Conservation (phyloP, 2,329 filamentous ascomycete species). For the Scopulariopsis brevicaulis region DNA sequence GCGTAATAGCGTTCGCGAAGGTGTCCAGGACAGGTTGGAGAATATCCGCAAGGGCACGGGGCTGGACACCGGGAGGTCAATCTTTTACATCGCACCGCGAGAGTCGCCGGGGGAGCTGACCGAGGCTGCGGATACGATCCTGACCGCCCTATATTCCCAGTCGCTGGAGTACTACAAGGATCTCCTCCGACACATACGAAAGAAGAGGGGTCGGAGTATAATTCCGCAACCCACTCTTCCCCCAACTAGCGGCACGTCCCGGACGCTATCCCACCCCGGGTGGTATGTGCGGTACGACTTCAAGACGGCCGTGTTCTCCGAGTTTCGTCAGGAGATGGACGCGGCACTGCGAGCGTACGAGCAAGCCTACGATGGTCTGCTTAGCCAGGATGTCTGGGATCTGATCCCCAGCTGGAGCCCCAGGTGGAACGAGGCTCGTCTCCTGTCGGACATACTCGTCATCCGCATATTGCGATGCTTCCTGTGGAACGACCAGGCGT, state of each 20-base stretch:
- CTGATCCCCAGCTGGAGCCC: conserved; percentile 83
- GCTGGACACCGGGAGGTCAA: conserved; percentile 63
- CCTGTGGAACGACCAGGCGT: conserved; percentile 69
- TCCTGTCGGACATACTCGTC: conserved; percentile 70
- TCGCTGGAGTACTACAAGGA: conserved; percentile 89
- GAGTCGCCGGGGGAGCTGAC: conserved; percentile 60
- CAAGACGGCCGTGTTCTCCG: conserved; percentile 81
- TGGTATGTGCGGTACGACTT: conserved; percentile 96
- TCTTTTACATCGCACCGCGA: conserved; percentile 74
- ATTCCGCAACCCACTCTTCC: conserved; percentile 74
- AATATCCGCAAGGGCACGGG: conserved; percentile 70
- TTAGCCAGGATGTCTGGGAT: conserved; percentile 77
- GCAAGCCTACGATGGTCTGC: conserved; percentile 71
- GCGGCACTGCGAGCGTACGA: conserved; percentile 77
- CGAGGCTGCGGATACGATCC: conserved; percentile 61
- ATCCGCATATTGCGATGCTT: conserved; percentile 75
- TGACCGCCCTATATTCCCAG: conserved; percentile 60
- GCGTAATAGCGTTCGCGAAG: conserved; percentile 41
- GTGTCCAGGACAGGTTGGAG: conserved; percentile 56
- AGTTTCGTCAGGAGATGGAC: conserved; percentile 90
- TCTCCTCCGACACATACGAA: conserved; percentile 78
- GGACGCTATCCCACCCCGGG: conserved; percentile 71
- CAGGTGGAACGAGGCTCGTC: conserved; percentile 85
- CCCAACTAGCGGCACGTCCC: conserved; percentile 73
- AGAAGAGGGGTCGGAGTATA: conserved; percentile 72